Evolutionary conservation across 2,329 filamentous ascomycete genomes (phyloP).

Genomic region (Fusarium annulatum): DNA sequence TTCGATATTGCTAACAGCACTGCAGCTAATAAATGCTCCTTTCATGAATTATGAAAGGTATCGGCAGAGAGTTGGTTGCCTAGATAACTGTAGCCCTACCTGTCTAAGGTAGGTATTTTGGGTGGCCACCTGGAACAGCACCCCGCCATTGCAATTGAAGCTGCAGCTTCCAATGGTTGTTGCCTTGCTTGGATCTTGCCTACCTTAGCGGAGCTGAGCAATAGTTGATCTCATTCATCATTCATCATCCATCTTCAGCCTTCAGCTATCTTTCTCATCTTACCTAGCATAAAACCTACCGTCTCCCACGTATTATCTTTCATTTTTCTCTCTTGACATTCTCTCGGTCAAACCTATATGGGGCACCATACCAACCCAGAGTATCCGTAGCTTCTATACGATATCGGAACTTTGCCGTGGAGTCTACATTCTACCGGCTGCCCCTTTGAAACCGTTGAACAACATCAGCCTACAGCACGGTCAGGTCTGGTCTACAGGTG

Average conservation of each 20-base stretch:
- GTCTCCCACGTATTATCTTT: background rate
- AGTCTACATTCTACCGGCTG: background rate
- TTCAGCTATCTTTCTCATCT: constrained; percentile 2
- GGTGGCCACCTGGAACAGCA: background rate
- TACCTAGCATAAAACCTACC: background rate
- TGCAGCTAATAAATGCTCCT: background rate
- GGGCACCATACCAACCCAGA: background rate
- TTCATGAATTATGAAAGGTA: background rate
- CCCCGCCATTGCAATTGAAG: constrained; percentile 24
- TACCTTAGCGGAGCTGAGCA: constrained; percentile 11
- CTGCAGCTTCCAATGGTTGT: constrained; percentile 11
- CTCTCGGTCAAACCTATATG: background rate
- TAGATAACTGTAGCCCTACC: background rate
- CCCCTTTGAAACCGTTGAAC: constrained; percentile 13
- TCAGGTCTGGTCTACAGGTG: constrained; percentile 1
- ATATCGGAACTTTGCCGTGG: constrained; percentile 18
- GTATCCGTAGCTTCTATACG: background rate
- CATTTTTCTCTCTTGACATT: background rate
- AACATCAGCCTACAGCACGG: background rate
- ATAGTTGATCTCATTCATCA: constrained; percentile 22
- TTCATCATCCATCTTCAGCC: constrained; percentile 14
- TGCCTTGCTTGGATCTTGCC: constrained; percentile 20
- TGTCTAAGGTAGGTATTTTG: background rate
- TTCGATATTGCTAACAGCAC: background rate
- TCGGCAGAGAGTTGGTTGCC: background rate